Evolutionary conservation across 2,329 filamentous ascomycete species (phyloP), one percentile per base, ranked within the genome.

Genomic region (Diaporthe citriasiana): DNA sequence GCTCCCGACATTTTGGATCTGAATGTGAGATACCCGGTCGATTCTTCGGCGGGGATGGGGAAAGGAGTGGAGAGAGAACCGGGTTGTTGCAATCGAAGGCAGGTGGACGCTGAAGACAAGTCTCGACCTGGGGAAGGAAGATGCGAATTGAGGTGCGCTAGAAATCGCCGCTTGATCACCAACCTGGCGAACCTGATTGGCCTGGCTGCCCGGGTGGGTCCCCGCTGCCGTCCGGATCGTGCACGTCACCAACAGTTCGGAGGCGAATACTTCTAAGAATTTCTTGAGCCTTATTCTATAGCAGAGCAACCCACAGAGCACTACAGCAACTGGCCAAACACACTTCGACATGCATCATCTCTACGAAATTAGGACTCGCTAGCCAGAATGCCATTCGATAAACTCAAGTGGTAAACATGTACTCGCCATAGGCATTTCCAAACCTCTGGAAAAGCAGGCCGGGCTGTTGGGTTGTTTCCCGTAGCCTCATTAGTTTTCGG

Each of bases 1-100:
- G 86, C 85, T 74, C 83, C 82, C 77, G 88, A 82, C 87, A 89
- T 89, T 76, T 79, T 81, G 80, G 56, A 42, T 74, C 47, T 59
- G 57, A n/a, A 51, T 40, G 13, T 65, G 69, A 38, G 47, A 42
- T 12, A 47, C 33, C 27, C 33, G 8, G 27, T 35, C 40, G 40
- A 55, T 5, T 38, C 45, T 60, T 53, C 3, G 45, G 57, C 55
- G 27, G 25, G 56, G 27, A 45, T 27, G 50, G 13, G 27, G 15
- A 35, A 30, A 22, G 42, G 71, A 73, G 65, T 53, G 65, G 71
- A 55, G 70, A 63, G 55, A 35, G 45, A 30, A 2, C 13, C 40
- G 9, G n/a, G 42, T 17, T 53, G 56, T 22, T 70, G 51, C 25
- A 25, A 13, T 57, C 38, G 66, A 45, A n/a, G 53, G 40, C 5